Base-by-base conservation (phyloP, 208 protist species). In the Trypanosoma caninum region DNA sequence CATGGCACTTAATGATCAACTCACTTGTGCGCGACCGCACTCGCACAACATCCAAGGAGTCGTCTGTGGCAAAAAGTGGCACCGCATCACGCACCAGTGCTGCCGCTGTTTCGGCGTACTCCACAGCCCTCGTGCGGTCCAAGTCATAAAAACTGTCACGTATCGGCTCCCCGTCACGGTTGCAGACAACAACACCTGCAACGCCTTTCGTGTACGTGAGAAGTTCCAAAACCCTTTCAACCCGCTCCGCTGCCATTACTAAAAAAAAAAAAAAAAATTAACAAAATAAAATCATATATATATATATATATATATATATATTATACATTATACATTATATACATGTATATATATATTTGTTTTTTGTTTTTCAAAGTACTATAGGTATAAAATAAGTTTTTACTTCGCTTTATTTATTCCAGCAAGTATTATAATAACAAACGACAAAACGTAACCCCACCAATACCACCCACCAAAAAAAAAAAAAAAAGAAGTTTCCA, bases 141-240 rank as follows among this genome's bases (percentile, higher is more conserved):
- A 94, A 64, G 33, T 75, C 78, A 35, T 90, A 80, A 62, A 94
- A 94, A 54, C 67, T 92, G 51, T 94, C 88, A 16, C 88, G 79
- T 34, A 94, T 87, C 4, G 84, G 82, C 16, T 76, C 63, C 18
- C 88, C 88, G 9, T 89, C 80, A 0, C 58, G 30, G 37, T 71
- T 88, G 67, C 88, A 94, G 33, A 94, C 74, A 42, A 94, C 78
- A 14, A 76, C 80, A n/a, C 84, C 88, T 0, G 85, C 10, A 5
- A 94, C 88, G 10, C 88, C 88, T 46, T 89, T 88, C 20, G 84
- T 92, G 73, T 92, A 92, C 31, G 88, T 92, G 54, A 94, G 62
- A 69, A 83, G 77, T 60, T 94, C 88, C n/a, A 94, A 46, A 9
- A 92, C 73, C 22, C 71, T 72, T 44, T 94, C 88, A 16, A 92